These are phyloP conservation scores for Nicotiana otophora DNA, from an alignment of 257 asterid species.

Conservation along the genomic window DNA sequence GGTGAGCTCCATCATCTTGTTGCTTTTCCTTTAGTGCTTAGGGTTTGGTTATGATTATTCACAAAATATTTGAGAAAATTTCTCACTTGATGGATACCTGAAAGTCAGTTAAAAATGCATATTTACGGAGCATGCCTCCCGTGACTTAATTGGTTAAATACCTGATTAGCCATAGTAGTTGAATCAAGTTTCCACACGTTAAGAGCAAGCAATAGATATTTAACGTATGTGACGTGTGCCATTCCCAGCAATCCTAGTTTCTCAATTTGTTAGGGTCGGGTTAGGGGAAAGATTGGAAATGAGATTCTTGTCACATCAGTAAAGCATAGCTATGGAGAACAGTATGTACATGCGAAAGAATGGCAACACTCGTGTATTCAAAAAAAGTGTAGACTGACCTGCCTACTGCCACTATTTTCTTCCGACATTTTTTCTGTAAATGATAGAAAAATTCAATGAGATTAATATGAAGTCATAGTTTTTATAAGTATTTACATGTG, in stretches of 20 bases:
- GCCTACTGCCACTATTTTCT: background rate
- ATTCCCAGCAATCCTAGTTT: background rate
- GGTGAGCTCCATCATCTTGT: slow-evolving; percentile 35
- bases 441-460: background rate
- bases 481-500: too few relatives aligned
- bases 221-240: background rate
- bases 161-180: too few relatives aligned
- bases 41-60: background rate
- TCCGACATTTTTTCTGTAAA: background rate
- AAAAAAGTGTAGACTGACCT: background rate
- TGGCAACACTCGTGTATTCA: background rate
- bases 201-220: background rate
- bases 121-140: too few relatives aligned
- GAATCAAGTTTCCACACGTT: too few relatives aligned
- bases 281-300: background rate
- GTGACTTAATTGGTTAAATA: too few relatives aligned
- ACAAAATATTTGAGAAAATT: background rate
- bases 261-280: background rate
- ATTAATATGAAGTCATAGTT: background rate
- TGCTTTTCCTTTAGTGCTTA: background rate
- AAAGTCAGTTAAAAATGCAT: background rate
- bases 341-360: too few relatives aligned
- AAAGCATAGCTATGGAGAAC: background rate
- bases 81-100: background rate
- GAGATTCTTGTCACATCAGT: background rate